These are phyloP conservation scores for Alternaria sp. DNA, from an alignment of 2,329 filamentous ascomycete species.

Conservation along the genomic window DNA sequence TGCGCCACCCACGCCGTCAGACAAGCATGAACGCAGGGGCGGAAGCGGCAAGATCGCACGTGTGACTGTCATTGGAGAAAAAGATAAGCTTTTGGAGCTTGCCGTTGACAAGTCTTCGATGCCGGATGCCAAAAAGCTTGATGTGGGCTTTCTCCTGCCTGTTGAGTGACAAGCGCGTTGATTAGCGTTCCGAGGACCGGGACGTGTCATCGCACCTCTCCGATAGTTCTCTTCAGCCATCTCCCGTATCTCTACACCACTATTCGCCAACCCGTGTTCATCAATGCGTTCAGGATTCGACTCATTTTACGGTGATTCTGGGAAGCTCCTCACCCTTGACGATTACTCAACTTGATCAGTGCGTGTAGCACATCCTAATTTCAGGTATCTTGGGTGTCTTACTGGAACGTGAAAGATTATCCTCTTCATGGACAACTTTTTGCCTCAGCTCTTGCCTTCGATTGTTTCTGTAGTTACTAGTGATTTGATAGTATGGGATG, in stretches of 20 bases:
- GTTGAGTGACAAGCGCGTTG: slow-evolving; percentile 23
- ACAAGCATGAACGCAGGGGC: neutral
- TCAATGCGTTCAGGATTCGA: neutral
- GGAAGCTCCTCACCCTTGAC: neutral
- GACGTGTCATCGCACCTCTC: slow-evolving; percentile 14
- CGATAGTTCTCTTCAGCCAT: neutral
- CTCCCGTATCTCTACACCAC: neutral
- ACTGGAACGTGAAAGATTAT: neutral
- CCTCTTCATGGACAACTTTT: neutral
- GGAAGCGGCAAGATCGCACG: slow-evolving; percentile 19
- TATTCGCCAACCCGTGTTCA: neutral
- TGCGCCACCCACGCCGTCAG: neutral
- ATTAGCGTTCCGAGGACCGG: slow-evolving; percentile 23
- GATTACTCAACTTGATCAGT: neutral
- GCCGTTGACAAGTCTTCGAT: slow-evolving; percentile 19
- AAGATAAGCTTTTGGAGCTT: slow-evolving; percentile 36
- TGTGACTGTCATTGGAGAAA: slow-evolving; percentile 22
- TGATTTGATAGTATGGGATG: neutral
- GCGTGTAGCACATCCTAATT: neutral
- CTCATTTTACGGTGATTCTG: neutral
- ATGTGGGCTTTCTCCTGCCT: slow-evolving; percentile 28
- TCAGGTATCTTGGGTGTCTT: neutral
- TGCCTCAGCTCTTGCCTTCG: neutral
- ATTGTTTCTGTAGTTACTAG: neutral
- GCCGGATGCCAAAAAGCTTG: slow-evolving; percentile 26